Base-by-base conservation (phyloP, 805 yeast species). In the Candida loeiensis region DNA sequence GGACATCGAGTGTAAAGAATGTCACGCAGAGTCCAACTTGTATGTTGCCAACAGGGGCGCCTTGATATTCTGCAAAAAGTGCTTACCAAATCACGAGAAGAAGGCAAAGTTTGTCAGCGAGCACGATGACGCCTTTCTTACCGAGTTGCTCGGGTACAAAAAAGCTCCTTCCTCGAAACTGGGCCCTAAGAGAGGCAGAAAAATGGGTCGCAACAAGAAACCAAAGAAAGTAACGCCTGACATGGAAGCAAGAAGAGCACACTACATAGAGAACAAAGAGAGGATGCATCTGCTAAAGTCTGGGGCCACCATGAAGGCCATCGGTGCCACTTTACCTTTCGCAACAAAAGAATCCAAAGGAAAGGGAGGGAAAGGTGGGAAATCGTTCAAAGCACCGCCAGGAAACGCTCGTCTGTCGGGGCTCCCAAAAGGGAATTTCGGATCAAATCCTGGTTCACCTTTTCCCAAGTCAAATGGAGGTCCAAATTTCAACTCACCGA, bases 1-100 rank as follows among this genome's bases (percentile, higher is more conserved):
- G 56, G 80, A 77, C 45, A 61, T 77, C 36, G 60, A 60, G 35
- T 79, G 85, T 55, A 34, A 49, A 1, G 37, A 53, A 12, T 79
- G 83, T 60, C 66, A 62, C 2, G 45, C 45, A 21, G 80, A 76
- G 28, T 43, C 58, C 3, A 53, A 66, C 37, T 56, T 78, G 45
- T 61, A 58, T 39, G 75, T 74, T 8, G 50, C 51, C 13, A 51
- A 43, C 21, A 43, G 44, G 21, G 31, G 37, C 12, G 37, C 32
- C 4, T 54, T 52, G 34, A 63, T 77, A 1, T 54, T 64, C 3
- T 79, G 85, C 53, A 54, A 55, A 21, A 56, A 54, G 16, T 79
- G 84, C 54, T 44, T 70, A 21, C 54, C 51, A 2, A 35, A 39
- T 7, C 28, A 34, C 20, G 39, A 39, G 14, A 26, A 33, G n/a